Evolutionary conservation across 768 basidiomycete species (phyloP), one percentile per base, ranked within the genome.

Genomic region (Termitomyces sp.): DNA sequence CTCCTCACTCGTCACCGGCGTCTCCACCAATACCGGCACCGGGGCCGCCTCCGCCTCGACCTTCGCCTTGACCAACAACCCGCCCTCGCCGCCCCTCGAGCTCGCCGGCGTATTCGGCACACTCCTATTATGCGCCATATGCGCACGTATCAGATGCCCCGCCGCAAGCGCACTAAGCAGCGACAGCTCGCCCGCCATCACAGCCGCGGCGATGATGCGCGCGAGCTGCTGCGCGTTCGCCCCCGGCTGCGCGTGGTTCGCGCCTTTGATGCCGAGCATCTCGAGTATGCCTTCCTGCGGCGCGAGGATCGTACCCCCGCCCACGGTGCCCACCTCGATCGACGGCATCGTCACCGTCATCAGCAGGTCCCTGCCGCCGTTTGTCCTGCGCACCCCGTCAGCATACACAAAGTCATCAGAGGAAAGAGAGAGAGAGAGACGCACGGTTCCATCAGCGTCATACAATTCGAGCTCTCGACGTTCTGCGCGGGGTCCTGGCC

Each of bases 401-500:
- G 51, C 13, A 57, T 10, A 22, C 46, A 4, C 2, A n/a, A 20
- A 26, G 0, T 15, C n/a, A n/a, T n/a, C n/a, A 53, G 10, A 48
- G 22, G 24, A 22, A 50, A 41, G 51, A 46, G 62, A 52, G 45
- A 46, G 34, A 57, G 29, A 46, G 55, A 64, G 4, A 90, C 92
- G 72, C 70, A 97, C 90, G 94, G 87, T 72, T 99, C 97, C 96
- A 99, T 98, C 48, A 98, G 76, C 1, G 97, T 99, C 79, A 99
- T 96, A 73, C 97, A 99, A 70, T 93, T 95, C 39, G 94, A 96
- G 57, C 92, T 95, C 77, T 96, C 97, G 28, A 99, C 96, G 70
- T 98, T 98, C 79, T 99, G 97, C 7, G 97, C 97, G 2, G 97
- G 97, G 68, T 99, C 97, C 73, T 99, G 97, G 18, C 97, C 97